Conservation (phyloP, 2,329 filamentous ascomycete genomes). For the Penicillium sp. region DNA sequence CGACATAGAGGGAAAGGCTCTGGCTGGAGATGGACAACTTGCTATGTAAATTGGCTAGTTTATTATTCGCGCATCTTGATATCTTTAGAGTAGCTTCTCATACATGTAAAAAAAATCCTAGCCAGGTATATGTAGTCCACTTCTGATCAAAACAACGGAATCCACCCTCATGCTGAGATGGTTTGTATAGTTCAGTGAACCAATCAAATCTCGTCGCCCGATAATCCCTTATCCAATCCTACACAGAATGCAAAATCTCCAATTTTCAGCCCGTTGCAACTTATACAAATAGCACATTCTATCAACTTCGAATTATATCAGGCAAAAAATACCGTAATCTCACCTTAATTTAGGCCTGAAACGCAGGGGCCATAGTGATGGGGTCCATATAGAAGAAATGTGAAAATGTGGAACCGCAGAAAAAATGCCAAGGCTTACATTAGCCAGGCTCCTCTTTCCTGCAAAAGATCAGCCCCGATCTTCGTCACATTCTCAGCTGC, state of each 20-base stretch:
- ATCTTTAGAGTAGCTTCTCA: too few relatives aligned
- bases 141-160: background rate
- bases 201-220: background rate
- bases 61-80: too few relatives aligned
- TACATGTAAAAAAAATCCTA: too few relatives aligned
- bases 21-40: too few relatives aligned
- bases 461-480: constrained; percentile 17
- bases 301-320: background rate
- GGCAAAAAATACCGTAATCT: background rate
- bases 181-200: background rate
- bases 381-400: background rate
- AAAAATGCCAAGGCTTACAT: constrained; percentile 29
- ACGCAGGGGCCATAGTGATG: background rate
- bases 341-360: background rate
- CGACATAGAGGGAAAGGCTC: too few relatives aligned
- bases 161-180: background rate
- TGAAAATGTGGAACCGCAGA: constrained; percentile 14
- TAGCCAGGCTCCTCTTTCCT: constrained; percentile 15
- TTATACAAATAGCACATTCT: background rate
- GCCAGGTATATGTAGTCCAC: too few relatives aligned
- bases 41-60: too few relatives aligned
- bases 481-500: constrained; percentile 10
- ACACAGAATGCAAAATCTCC: background rate
- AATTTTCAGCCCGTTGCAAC: background rate
- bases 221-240: background rate